A percentile compares a stretch with the other conserved stretches of the same genome.
These are phyloP conservation scores for Fusarium tjaetaba DNA, from an alignment of 2,329 filamentous ascomycete species.

Conservation along the genomic window DNA sequence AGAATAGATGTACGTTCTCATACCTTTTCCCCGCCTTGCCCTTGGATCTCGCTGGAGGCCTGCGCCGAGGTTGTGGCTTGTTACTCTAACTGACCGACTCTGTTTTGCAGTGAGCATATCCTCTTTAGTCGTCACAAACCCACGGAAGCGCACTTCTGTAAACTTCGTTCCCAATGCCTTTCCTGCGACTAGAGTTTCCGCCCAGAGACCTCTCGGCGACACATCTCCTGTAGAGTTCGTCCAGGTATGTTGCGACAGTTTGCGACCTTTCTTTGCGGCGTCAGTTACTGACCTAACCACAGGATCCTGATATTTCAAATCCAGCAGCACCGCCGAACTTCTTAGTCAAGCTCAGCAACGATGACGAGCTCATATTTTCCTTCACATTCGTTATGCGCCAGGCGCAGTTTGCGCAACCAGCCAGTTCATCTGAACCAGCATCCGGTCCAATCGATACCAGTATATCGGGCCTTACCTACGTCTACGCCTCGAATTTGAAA, in stretches of 20 bases:
- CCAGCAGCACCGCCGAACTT: slow-evolving; percentile 71
- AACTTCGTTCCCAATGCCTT: slow-evolving; percentile 86
- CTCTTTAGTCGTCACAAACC: slow-evolving; percentile 82
- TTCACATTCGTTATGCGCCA: slow-evolving; percentile 87
- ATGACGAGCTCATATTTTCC: slow-evolving; percentile 91
- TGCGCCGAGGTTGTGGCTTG: slow-evolving; percentile 24
- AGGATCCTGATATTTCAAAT: slow-evolving; percentile 79
- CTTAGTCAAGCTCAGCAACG: slow-evolving; percentile 85
- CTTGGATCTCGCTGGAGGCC: slow-evolving; percentile 13
- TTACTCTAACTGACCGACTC: slow-evolving; percentile 34
- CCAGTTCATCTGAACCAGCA: slow-evolving; percentile 59
- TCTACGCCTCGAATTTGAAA: slow-evolving; percentile 84
- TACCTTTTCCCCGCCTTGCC: slow-evolving; percentile 21
- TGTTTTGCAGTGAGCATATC: slow-evolving; percentile 79
- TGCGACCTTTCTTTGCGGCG: slow-evolving; percentile 28
- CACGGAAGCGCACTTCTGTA: slow-evolving; percentile 79
- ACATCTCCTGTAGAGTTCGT: slow-evolving; percentile 86
- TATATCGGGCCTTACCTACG: slow-evolving; percentile 90
- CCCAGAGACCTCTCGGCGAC: slow-evolving; percentile 78
- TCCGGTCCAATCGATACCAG: slow-evolving; percentile 71
- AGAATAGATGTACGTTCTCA: slow-evolving; percentile 80
- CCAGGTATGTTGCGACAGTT: slow-evolving; percentile 70
- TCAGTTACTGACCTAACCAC: slow-evolving; percentile 29
- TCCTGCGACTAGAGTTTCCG: slow-evolving; percentile 81
- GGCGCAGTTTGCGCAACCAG: slow-evolving; percentile 53